Percentiles rank a stretch among this genome's conserved stretches.
Evolutionary conservation across 2,329 filamentous ascomycete genomes (phyloP).

Genomic region (Fusarium sp.): DNA sequence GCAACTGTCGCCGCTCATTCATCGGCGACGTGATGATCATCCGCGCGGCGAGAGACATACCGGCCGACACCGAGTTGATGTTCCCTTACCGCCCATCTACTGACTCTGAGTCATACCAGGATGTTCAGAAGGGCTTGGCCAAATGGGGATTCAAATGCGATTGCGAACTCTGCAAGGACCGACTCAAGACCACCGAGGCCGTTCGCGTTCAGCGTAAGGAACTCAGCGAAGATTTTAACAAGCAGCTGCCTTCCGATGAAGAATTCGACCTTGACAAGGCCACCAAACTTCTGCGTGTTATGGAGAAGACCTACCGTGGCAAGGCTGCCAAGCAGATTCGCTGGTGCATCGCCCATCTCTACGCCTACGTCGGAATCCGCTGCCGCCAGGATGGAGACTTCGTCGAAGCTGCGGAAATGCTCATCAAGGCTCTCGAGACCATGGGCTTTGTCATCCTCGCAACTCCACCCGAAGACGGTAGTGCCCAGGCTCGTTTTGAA

Average conservation of each 20-base stretch:
- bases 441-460: neutral
- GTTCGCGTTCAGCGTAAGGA: neutral
- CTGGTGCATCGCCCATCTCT: neutral
- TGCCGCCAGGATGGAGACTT: neutral
- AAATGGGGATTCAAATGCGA: conserved; percentile 57
- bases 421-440: neutral
- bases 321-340: neutral
- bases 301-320: neutral
- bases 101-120: conserved; percentile 44
- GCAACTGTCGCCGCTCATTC: conserved; percentile 60
- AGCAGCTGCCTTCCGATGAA: neutral
- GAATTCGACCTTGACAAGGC: neutral
- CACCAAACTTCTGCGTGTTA: neutral
- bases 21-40: conserved; percentile 66
- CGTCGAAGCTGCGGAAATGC: neutral
- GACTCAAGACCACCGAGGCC: neutral
- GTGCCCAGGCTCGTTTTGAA: neutral
- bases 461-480: neutral
- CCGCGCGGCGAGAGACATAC: conserved; percentile 58
- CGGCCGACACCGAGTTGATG: conserved; percentile 57
- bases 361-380: neutral
- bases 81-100: conserved; percentile 52
- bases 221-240: neutral
- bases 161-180: conserved; percentile 53
- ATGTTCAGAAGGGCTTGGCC: conserved; percentile 43